phyloP scores from a whole-genome alignment of 2,329 filamentous ascomycete genomes.

The Fusarium xyrophilum region DNA sequence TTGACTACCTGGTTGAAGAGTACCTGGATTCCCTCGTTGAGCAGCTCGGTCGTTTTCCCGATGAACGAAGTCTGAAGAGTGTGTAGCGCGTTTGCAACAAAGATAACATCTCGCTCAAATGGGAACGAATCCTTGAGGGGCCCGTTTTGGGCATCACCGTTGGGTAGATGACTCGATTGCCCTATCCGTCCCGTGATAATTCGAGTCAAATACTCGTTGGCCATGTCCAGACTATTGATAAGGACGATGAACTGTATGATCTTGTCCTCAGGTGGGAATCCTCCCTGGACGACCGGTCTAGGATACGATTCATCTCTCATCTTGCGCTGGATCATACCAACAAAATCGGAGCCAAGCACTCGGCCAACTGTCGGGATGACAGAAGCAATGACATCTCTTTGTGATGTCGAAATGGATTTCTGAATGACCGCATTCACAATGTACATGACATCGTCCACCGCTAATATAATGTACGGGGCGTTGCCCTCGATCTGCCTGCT shows the following conservation, averaged over 20 bases:
- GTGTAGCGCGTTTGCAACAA: conserved; percentile 72
- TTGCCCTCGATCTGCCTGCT: conserved; percentile 76
- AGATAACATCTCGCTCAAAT: conserved; percentile 75
- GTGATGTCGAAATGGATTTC: conserved; percentile 84
- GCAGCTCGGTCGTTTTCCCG: conserved; percentile 79
- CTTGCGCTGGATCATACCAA: conserved; percentile 95
- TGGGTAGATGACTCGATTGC: conserved; percentile 48
- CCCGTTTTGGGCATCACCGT: conserved; percentile 49
- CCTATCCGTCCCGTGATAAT: conserved; percentile 77
- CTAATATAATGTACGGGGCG: conserved; percentile 89
- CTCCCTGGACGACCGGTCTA: conserved; percentile 77
- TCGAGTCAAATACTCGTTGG: conserved; percentile 86
- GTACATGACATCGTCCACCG: conserved; percentile 99
- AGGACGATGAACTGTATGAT: conserved; percentile 90
- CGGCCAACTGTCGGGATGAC: conserved; percentile 81
- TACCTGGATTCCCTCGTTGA: conserved; percentile 83
- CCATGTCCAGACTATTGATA: conserved; percentile 94
- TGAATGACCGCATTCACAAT: conserved; percentile 93
- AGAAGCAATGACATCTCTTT: conserved; percentile 76
- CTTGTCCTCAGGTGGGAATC: conserved; percentile 84
- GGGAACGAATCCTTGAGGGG: conserved; percentile 74
- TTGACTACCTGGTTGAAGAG: conserved; percentile 89
- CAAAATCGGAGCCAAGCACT: conserved; percentile 86
- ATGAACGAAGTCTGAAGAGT: conserved; percentile 76
- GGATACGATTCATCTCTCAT: conserved; percentile 98